A percentile compares a stretch with the other conserved stretches of the same genome.
phyloP scores from a whole-genome alignment of 768 basidiomycete species.

The Gymnopilus dilepis region DNA sequence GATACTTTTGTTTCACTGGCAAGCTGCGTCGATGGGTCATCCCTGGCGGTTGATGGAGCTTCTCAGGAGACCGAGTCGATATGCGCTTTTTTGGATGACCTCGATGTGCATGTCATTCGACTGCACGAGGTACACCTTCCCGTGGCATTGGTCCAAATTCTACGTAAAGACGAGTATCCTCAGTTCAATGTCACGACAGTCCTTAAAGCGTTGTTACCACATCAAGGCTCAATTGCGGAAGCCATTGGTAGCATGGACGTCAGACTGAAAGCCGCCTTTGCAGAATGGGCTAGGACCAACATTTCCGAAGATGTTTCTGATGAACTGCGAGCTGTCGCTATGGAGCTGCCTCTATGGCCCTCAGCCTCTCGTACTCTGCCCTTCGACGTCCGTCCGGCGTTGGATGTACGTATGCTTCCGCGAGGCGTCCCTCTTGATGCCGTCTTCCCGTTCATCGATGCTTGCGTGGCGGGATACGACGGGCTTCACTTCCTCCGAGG shows the following conservation, averaged over 20 bases:
- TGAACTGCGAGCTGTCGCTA: conserved; percentile 23
- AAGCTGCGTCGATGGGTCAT: conserved; percentile 30
- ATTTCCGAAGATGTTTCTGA: conserved; percentile 18
- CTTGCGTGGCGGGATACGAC: conserved; percentile 19
- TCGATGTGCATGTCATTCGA: conserved; percentile 23
- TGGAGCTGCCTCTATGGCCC: conserved; percentile 41
- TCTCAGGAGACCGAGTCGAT: conserved; percentile 13
- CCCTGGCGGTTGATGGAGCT: conserved; percentile 27
- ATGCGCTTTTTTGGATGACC: conserved; percentile 15
- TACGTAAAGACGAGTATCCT: conserved; percentile 22
- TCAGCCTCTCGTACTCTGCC: conserved; percentile 19
- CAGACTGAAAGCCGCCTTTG: conserved; percentile 27
- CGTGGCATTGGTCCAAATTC: conserved; percentile 19
- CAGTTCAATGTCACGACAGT: conserved; percentile 19
- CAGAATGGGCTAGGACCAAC: conserved; percentile 36
- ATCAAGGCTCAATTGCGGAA: conserved; percentile 14
- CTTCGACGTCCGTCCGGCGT: conserved; percentile 21
- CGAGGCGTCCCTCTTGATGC: conserved; percentile 6
- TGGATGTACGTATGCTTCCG: conserved; percentile 24
- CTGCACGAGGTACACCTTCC: conserved; percentile 26
- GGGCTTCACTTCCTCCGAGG: conserved; percentile 15
- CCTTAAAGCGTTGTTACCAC: conserved; percentile 24
- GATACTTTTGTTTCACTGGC: conserved; percentile 38
- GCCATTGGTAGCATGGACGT: conserved; percentile 28
- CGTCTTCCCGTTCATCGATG: conserved; percentile 23